Base-by-base conservation (phyloP, 2,329 filamentous ascomycete species). In the Colletotrichum horii region DNA sequence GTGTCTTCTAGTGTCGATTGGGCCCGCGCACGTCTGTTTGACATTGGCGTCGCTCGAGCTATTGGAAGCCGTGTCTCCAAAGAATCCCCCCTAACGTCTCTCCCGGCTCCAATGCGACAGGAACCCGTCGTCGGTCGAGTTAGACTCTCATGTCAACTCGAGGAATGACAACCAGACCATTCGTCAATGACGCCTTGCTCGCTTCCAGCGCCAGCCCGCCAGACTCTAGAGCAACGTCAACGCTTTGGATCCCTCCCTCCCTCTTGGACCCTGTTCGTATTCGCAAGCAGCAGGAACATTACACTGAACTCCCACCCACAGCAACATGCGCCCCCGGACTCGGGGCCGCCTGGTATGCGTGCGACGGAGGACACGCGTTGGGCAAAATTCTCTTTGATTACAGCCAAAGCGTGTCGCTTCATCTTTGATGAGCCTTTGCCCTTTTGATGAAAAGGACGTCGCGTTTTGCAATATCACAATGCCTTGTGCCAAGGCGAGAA, bases 11-110 rank as follows among this genome's bases (percentile, higher is more conserved):
- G 34, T 68, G 64, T 60, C 58, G 34, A 71, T 55, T 52, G 67
- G 36, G 68, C 32, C 71, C 52, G 67, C 68, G 72, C 67, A 74
- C 67, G 65, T 60, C 30, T 76, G 70, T 73, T 74, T 68, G 74
- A 61, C 70, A 48, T 68, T 68, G 62, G 22, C 32, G 65, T 68
- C 36, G 73, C 73, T 68, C 58, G 58, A 74, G 70, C 70, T 75
- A 75, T 73, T 68, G 43, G 24, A 12, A 73, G 43, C 74, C 58
- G 55, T 69, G 64, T 62, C 55, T 67, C 28, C 56, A 19, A 55
- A 28, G 43, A 56, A 61, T 12, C 38, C n/a, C 11, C 48, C n/a
- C 62, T 36, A 58, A n/a, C 28, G 61, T 16, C 61, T 22, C 24
- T 61, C 36, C 61, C 30, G 28, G 34, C 30, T 34, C 43, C 67